Percentiles rank a stretch among this genome's conserved stretches.
Conservation (phyloP, 2,329 filamentous ascomycete genomes). For the Curvularia eragrostidis region DNA sequence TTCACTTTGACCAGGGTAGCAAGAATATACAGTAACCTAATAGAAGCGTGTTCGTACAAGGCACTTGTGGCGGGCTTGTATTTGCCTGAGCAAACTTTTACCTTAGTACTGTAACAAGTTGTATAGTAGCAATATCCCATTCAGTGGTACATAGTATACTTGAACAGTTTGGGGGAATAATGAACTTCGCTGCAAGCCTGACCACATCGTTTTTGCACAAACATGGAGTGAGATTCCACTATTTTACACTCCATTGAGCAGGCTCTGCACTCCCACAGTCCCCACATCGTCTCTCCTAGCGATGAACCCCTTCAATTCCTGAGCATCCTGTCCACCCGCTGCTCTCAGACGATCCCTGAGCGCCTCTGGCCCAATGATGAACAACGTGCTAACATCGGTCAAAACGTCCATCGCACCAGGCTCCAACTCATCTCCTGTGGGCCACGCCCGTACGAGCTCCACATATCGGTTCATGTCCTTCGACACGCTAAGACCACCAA, state of each 20-base stretch:
- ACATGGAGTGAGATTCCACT: neutral
- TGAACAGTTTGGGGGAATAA: neutral
- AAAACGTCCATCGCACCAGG: slow-evolving; percentile 74
- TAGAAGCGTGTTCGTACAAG: too few relatives aligned
- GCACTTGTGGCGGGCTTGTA: too few relatives aligned
- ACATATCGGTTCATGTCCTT: slow-evolving; percentile 96
- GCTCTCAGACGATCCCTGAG: slow-evolving; percentile 59
- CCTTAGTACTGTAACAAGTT: too few relatives aligned
- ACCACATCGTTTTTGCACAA: neutral
- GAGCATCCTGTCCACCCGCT: slow-evolving; percentile 52
- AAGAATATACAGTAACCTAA: too few relatives aligned
- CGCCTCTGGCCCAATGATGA: slow-evolving; percentile 78
- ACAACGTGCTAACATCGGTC: slow-evolving; percentile 91
- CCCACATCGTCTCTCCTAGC: slow-evolving; percentile 82
- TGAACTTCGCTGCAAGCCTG: neutral
- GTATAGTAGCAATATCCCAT: too few relatives aligned
- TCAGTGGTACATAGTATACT: too few relatives aligned
- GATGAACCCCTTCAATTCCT: slow-evolving; percentile 80
- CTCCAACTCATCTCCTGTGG: slow-evolving; percentile 65
- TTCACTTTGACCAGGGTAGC: too few relatives aligned
- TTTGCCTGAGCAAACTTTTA: too few relatives aligned
- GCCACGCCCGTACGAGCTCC: slow-evolving; percentile 83
- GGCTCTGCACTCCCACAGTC: slow-evolving; percentile 81
- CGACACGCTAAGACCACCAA: slow-evolving; percentile 91
- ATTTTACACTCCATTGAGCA: slow-evolving; percentile 63